phyloP scores from a whole-genome alignment of 495 filamentous ascomycete species.

The Ascodesmis nigricans region DNA sequence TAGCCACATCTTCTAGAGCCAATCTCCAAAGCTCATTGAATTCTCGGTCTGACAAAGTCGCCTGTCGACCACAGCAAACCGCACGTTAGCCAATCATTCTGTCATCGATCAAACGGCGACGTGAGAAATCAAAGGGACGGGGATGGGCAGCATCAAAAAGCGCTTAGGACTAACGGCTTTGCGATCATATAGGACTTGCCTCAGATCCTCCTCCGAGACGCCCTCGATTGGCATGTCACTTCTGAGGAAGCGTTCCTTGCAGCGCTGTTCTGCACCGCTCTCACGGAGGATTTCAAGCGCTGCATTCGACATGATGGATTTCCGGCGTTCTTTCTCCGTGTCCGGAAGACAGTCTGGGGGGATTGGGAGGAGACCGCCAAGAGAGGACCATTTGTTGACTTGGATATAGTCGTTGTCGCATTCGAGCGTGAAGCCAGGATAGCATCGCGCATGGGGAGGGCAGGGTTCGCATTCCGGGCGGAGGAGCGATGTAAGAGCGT shows the following conservation, averaged over 20 bases:
- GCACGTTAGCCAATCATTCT: conserved; percentile 27
- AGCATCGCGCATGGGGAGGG: conserved; percentile 78
- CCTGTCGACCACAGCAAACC: conserved; percentile 6
- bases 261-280: conserved; percentile 71
- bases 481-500: conserved; percentile 24
- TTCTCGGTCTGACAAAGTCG: conserved; percentile 36
- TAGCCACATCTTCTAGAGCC: conserved; percentile 65
- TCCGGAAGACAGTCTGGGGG: conserved; percentile 90
- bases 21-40: conserved; percentile 82
- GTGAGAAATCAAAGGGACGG: conserved; percentile 14
- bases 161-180: conserved; percentile 23
- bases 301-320: conserved; percentile 68
- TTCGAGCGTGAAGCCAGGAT: conserved; percentile 43
- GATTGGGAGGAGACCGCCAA: conserved; percentile 62
- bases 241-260: conserved; percentile 34
- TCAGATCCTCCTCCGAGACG: conserved; percentile 21
- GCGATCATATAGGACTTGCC: conserved; percentile 22
- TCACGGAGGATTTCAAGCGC: conserved; percentile 75
- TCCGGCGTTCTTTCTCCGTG: conserved; percentile 68
- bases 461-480: conserved; percentile 81
- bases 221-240: conserved; percentile 15
- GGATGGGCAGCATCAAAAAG: conserved; percentile 15
- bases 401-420: conserved; percentile 80
- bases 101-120: conserved; percentile 7
- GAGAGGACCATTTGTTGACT: conserved; percentile 58